Conservation (phyloP, 495 filamentous ascomycete species). For the Penicillium coprophilum region DNA sequence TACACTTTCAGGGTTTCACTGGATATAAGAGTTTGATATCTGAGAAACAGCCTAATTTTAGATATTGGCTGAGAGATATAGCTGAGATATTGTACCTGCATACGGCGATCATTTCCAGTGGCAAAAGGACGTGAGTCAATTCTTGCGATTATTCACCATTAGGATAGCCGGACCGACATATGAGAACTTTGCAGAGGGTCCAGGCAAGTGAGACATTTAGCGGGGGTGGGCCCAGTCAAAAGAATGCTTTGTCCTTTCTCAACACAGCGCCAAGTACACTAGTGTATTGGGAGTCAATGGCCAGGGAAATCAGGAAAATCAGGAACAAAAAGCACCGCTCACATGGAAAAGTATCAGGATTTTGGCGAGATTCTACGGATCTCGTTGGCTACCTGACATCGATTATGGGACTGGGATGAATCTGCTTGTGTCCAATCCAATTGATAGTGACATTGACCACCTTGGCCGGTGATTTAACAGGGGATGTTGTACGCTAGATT, state of each 20-base stretch:
- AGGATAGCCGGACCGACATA: neutral
- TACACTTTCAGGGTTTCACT: neutral
- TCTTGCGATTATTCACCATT: no score
- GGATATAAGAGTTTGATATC: neutral
- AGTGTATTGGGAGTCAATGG: neutral
- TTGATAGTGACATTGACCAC: no score
- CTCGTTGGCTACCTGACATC: no score
- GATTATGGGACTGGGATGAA: no score
- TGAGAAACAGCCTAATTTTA: neutral
- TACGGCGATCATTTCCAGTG: neutral
- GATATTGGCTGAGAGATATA: neutral
- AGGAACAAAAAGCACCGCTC: slow-evolving; percentile 14
- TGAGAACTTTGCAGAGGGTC: neutral
- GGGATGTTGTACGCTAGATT: no score
- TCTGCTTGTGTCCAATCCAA: no score
- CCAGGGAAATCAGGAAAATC: slow-evolving; percentile 2
- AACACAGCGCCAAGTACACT: slow-evolving; percentile 2
- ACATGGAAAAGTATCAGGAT: slow-evolving; percentile 10
- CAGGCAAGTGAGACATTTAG: slow-evolving; percentile 24
- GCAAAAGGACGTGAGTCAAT: neutral
- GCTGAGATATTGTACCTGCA: slow-evolving; percentile 7
- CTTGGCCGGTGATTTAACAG: no score
- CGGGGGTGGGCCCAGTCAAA: slow-evolving; percentile 3
- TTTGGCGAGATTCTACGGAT: neutral
- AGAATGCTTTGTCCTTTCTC: neutral